These are phyloP conservation scores for Boletellus emodensis DNA, from an alignment of 768 basidiomycete genomes.

Conservation along the genomic window DNA sequence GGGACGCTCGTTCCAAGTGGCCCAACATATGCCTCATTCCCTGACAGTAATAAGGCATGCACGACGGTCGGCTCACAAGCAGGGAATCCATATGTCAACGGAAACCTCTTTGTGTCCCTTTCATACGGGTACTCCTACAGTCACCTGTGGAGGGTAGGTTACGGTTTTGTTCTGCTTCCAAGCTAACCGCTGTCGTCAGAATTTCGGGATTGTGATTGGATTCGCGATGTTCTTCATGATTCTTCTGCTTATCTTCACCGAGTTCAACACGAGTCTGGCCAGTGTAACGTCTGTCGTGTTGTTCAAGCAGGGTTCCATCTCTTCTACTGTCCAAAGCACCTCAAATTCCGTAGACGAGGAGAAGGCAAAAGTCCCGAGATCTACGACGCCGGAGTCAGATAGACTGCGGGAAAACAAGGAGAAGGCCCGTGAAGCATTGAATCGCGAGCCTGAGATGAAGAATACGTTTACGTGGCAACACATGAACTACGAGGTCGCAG, in stretches of 20 bases:
- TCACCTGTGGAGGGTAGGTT: constrained; percentile 48
- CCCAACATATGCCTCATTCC: constrained; percentile 54
- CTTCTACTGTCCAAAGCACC: constrained; percentile 2
- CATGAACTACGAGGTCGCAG: constrained; percentile 61
- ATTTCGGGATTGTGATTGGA: constrained; percentile 65
- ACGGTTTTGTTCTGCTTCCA: neutral
- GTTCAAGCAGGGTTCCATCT: constrained; percentile 58
- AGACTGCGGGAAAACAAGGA: constrained; percentile 8
- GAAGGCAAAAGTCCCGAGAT: constrained; percentile 19
- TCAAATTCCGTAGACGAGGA: constrained; percentile 16
- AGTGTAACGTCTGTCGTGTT: constrained; percentile 46
- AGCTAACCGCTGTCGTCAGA: constrained; percentile 33
- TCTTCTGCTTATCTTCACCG: constrained; percentile 56
- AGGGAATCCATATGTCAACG: constrained; percentile 59
- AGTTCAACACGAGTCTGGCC: constrained; percentile 41
- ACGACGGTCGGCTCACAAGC: constrained; percentile 60
- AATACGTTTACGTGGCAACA: constrained; percentile 81
- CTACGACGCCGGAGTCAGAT: constrained; percentile 6
- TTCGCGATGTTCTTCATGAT: constrained; percentile 59
- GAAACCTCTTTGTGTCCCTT: constrained; percentile 50
- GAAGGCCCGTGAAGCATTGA: constrained; percentile 31
- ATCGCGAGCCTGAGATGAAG: constrained; percentile 32
- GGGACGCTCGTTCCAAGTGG: constrained; percentile 59
- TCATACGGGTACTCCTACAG: constrained; percentile 39
- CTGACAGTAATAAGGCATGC: constrained; percentile 70